Conservation (phyloP, 805 yeast genomes). For the Yamadazyma tumulicola region DNA sequence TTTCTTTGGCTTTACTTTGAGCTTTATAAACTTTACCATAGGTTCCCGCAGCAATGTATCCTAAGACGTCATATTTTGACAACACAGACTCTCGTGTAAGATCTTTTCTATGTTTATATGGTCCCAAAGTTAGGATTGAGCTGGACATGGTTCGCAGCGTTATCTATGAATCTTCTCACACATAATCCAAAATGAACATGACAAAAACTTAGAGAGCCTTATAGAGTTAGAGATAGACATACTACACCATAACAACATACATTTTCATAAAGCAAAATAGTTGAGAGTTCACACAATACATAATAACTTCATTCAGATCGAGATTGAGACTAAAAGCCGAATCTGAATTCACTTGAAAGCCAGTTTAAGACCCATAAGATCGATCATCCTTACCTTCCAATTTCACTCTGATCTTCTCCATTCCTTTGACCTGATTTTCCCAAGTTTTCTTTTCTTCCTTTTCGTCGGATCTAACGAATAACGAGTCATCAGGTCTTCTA, state of each 20-base stretch:
- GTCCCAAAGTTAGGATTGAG: constrained; percentile 39
- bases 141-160: no score
- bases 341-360: no score
- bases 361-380: no score
- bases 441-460: constrained; percentile 61
- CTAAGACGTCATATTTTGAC: constrained; percentile 82
- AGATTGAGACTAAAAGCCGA: no score
- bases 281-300: no score
- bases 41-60: constrained; percentile 98
- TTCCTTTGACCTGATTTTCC: constrained; percentile 64
- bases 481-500: constrained; percentile 84
- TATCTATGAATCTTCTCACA: no score
- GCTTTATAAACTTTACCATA: constrained; percentile 96
- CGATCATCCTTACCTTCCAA: constrained; percentile 83
- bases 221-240: no score
- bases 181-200: no score
- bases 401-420: constrained; percentile 73
- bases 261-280: no score
- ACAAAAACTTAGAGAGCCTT: no score
- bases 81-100: constrained; percentile 65
- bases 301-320: no score
- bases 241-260: no score
- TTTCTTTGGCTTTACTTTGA: constrained; percentile 31
- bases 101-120: constrained; percentile 54
- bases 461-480: constrained; percentile 51